Conservation (phyloP, 441 rosid species). For the Omphalea diandra region DNA sequence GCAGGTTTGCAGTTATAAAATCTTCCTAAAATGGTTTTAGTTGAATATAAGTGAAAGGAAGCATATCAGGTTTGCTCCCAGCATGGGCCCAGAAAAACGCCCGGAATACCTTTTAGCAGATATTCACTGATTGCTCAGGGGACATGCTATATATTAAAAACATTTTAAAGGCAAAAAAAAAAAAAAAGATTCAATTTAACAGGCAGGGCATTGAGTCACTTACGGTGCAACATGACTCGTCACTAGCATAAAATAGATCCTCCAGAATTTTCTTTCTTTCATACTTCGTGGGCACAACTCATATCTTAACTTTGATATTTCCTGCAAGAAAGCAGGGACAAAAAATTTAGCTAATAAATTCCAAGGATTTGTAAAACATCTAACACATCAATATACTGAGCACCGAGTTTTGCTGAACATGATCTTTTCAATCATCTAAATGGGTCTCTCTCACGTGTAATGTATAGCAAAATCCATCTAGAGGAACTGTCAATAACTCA, state of each 20-base stretch:
- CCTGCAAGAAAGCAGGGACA: slow-evolving; percentile 40
- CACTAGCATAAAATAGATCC: slow-evolving; percentile 75
- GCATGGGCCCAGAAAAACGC: neutral
- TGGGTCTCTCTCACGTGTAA: neutral
- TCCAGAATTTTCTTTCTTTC: slow-evolving; percentile 88
- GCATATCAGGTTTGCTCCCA: neutral
- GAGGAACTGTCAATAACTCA: neutral
- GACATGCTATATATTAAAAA: neutral
- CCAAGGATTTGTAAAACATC: neutral
- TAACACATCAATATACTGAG: neutral
- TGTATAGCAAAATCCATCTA: neutral
- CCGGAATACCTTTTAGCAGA: neutral
- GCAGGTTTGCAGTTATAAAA: neutral
- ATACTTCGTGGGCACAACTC: slow-evolving; percentile 69
- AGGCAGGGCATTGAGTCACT: slow-evolving; percentile 29
- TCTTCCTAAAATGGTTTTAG: neutral
- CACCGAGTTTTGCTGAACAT: neutral
- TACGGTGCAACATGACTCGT: slow-evolving; percentile 67
- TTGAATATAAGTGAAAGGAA: neutral
- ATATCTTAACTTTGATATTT: slow-evolving; percentile 79
- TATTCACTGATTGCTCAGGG: neutral
- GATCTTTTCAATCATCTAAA: neutral
- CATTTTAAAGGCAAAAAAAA: neutral
- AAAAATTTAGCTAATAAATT: neutral
- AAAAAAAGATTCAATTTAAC: slow-evolving; percentile 7